phyloP scores from a whole-genome alignment of 2,329 filamentous ascomycete genomes.

The Fusarium sp. region DNA sequence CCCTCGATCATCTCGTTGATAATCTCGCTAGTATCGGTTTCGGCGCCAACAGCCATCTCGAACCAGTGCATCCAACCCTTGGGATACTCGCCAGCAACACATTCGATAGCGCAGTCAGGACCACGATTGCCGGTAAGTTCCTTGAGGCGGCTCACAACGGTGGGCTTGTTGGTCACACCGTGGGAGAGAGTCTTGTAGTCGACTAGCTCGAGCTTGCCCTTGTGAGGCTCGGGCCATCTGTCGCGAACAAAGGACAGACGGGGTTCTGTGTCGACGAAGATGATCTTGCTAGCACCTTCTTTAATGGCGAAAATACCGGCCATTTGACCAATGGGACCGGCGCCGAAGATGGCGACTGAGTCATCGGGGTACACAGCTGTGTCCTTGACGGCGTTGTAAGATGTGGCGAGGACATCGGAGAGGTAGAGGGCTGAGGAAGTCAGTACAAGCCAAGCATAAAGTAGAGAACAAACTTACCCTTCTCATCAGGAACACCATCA shows the following conservation, averaged over 20 bases:
- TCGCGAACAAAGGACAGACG: conserved; percentile 75
- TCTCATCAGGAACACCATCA: conserved; percentile 84
- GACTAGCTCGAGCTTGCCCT: conserved; percentile 71
- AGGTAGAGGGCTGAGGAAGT: conserved; percentile 69
- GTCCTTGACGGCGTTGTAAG: conserved; percentile 85
- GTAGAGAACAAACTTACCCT: conserved; percentile 57
- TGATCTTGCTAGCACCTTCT: conserved; percentile 80
- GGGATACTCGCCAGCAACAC: conserved; percentile 69
- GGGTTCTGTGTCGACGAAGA: conserved; percentile 80
- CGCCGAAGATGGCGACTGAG: conserved; percentile 85
- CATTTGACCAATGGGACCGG: conserved; percentile 89
- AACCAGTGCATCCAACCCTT: conserved; percentile 71
- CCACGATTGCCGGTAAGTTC: conserved; percentile 78
- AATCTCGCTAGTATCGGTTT: conserved; percentile 87
- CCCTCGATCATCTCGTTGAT: conserved; percentile 82
- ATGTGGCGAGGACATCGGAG: conserved; percentile 82
- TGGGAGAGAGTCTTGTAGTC: conserved; percentile 72
- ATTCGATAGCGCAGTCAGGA: conserved; percentile 79
- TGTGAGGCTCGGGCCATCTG: conserved; percentile 64
- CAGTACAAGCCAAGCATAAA: background rate
- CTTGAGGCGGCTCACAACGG: conserved; percentile 78
- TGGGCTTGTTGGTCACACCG: conserved; percentile 67
- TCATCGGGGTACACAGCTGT: conserved; percentile 83
- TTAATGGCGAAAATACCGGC: conserved; percentile 77
- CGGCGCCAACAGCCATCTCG: conserved; percentile 71